A percentile compares a stretch with the other conserved stretches of the same genome.
Conservation (phyloP, 208 protist genomes). For the Acanthamoeba culbertsoni region DNA sequence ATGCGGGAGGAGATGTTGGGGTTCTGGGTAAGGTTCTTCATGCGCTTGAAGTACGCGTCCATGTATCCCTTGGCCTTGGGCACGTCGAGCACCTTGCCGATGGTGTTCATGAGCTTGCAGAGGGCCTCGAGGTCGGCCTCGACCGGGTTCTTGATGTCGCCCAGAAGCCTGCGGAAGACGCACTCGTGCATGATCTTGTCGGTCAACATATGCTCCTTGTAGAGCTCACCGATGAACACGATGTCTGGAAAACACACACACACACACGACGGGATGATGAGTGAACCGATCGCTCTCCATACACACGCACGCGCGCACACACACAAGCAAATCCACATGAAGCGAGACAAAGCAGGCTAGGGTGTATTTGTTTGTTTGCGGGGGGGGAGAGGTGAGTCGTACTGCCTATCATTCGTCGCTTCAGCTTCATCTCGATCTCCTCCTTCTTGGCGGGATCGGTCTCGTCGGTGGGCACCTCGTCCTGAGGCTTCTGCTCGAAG, state of each 20-base stretch:
- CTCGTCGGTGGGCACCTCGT: neutral
- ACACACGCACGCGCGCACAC: too few relatives aligned
- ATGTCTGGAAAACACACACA: slow-evolving; percentile 63
- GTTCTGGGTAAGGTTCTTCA: neutral
- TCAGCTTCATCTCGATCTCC: neutral
- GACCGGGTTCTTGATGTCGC: neutral
- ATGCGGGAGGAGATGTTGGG: neutral
- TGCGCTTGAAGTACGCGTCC: slow-evolving; percentile 37
- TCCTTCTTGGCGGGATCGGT: neutral
- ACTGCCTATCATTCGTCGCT: slow-evolving; percentile 28
- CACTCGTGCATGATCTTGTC: slow-evolving; percentile 77
- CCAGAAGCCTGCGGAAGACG: slow-evolving; percentile 50
- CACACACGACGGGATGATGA: neutral
- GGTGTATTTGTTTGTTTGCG: neutral
- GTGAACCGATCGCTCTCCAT: neutral
- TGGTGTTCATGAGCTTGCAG: slow-evolving; percentile 69
- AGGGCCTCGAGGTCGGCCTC: slow-evolving; percentile 69
- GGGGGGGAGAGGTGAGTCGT: neutral
- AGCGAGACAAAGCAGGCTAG: too few relatives aligned
- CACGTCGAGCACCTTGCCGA: slow-evolving; percentile 61
- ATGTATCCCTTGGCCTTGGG: slow-evolving; percentile 1
- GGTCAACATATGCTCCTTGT: slow-evolving; percentile 71
- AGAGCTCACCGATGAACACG: slow-evolving; percentile 77
- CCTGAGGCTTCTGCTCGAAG: slow-evolving; percentile 68
- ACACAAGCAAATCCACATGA: too few relatives aligned